Evolutionary conservation across 352 stramenopile species (phyloP).

Genomic region (Phytopythium oedochilum): DNA sequence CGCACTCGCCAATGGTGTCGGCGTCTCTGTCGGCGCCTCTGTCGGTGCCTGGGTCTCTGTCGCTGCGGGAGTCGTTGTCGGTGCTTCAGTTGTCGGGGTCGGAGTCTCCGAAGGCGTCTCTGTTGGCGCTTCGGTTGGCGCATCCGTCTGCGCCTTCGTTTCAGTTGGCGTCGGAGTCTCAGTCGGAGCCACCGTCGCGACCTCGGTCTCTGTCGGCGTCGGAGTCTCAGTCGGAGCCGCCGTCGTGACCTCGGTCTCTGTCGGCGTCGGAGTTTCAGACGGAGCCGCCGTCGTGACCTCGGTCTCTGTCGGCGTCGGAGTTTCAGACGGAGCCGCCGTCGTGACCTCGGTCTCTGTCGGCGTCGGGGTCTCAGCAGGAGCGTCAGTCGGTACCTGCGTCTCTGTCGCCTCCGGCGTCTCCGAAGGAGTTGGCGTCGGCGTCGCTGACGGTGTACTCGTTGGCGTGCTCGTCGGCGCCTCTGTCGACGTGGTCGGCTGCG

Average conservation of each 20-base stretch:
- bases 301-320: not conserved
- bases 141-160: not conserved
- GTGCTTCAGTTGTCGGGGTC: too few species aligned
- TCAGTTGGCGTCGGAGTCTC: not conserved
- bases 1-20: not conserved
- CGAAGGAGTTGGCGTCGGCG: not conserved
- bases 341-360: not conserved
- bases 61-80: not conserved
- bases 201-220: not conserved
- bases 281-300: not conserved
- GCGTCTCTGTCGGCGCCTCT: not conserved
- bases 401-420: not conserved
- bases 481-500: not conserved
- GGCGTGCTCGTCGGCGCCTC: not conserved
- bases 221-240: not conserved
- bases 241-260: not conserved
- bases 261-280: constrained; percentile 4
- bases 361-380: constrained; percentile 1
- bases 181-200: not conserved
- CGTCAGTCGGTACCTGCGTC: not conserved
- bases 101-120: not conserved
- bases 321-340: not conserved
- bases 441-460: not conserved
- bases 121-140: too few species aligned
- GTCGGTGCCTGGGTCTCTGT: not conserved